These are phyloP conservation scores for Tubosaeta sp. DNA, from an alignment of 768 basidiomycete genomes.

Conservation along the genomic window DNA sequence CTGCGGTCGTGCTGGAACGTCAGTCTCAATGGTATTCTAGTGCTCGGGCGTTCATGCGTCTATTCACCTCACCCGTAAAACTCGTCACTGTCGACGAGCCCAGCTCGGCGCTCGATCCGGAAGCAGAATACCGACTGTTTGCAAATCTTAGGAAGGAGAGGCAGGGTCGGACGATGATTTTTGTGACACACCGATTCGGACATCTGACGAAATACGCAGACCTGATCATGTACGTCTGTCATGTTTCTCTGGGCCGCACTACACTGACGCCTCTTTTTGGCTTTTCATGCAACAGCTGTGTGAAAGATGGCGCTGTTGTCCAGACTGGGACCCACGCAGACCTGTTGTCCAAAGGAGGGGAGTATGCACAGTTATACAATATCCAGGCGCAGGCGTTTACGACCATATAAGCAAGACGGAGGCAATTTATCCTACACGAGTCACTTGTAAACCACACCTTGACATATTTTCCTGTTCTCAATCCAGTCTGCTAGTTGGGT, in stretches of 20 bases:
- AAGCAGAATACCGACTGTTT: constrained; percentile 32
- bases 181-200: constrained; percentile 39
- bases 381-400: constrained; percentile 31
- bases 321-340: constrained; percentile 33
- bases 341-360: constrained; percentile 26
- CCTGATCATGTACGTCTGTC: constrained; percentile 28
- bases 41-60: constrained; percentile 39
- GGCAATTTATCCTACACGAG: no score
- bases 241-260: no score
- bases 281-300: constrained; percentile 20
- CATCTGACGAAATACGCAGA: constrained; percentile 37
- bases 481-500: no score
- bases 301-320: constrained; percentile 30
- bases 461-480: no score
- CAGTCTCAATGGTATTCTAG: constrained; percentile 8
- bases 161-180: constrained; percentile 36
- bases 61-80: constrained; percentile 28
- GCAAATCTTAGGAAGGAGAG: constrained; percentile 23
- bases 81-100: constrained; percentile 37
- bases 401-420: not conserved
- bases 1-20: not conserved
- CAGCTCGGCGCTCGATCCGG: constrained; percentile 36
- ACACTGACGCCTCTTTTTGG: not conserved
- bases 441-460: no score
- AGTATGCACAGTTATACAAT: constrained; percentile 32